Evolutionary conservation across 345 rosid genomes (phyloP).

Genomic region (Salix suchowensis): DNA sequence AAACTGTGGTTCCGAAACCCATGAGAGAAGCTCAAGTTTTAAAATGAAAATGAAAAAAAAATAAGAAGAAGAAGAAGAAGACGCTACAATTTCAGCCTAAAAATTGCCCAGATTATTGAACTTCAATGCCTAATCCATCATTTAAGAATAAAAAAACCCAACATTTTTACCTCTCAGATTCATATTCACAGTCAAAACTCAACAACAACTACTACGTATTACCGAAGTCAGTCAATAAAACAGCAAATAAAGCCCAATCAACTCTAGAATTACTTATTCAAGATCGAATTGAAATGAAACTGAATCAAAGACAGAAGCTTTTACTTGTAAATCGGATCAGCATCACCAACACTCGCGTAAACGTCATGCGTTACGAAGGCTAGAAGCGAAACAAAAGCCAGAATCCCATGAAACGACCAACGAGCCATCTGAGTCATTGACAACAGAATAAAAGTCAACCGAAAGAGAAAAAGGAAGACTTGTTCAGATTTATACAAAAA

Average conservation of each 20-base stretch:
- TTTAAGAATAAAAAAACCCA: neutral
- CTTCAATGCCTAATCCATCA: neutral
- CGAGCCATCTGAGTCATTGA: constrained; percentile 35
- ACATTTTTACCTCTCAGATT: neutral
- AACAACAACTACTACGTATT: neutral
- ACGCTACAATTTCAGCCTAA: neutral
- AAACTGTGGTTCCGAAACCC: neutral
- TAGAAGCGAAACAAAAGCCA: constrained; percentile 12
- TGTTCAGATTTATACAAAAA: constrained; percentile 17
- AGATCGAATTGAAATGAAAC: neutral
- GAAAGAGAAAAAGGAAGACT: neutral
- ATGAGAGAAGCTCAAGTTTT: neutral
- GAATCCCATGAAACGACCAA: constrained; percentile 8
- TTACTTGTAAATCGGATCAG: constrained; percentile 85
- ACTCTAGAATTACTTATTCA: neutral
- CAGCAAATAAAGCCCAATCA: neutral
- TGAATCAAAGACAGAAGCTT: neutral
- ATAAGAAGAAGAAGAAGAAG: too few species aligned
- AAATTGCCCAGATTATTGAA: neutral
- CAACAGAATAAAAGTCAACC: constrained; percentile 19
- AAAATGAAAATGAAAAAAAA: neutral
- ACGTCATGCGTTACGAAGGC: constrained; percentile 32
- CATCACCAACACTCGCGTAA: constrained; percentile 70
- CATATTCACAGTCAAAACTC: neutral
- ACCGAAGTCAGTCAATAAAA: neutral